Conservation (phyloP, 1,284 basidiomycete genomes). For the Tilletia indica region DNA sequence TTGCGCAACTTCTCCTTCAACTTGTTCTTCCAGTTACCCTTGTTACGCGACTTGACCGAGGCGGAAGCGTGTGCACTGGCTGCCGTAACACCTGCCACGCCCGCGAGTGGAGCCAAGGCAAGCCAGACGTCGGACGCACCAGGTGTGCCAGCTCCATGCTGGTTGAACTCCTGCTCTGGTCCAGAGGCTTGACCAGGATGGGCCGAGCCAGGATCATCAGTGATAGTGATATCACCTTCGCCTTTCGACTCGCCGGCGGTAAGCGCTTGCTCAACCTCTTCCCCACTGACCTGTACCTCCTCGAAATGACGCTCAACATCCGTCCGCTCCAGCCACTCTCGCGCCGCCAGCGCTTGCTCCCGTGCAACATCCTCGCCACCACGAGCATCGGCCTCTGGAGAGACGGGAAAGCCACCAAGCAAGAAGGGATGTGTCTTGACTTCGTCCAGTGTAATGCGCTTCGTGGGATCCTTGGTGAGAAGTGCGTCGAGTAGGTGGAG, state of each 20-base stretch:
- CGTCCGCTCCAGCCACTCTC: conserved; percentile 77
- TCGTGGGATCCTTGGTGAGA: conserved; percentile 76
- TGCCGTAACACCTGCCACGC: not conserved
- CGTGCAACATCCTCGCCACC: conserved; percentile 1
- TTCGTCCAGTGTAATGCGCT: conserved; percentile 76
- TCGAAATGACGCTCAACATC: conserved; percentile 64
- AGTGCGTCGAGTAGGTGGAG: conserved; percentile 69
- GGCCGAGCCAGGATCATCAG: not conserved
- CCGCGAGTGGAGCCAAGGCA: conserved; percentile 21
- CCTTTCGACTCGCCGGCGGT: conserved; percentile 29
- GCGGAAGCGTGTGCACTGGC: conserved; percentile 28
- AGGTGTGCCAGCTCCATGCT: not conserved
- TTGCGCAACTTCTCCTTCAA: conserved; percentile 14
- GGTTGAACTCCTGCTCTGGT: not conserved
- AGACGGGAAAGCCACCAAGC: conserved; percentile 64
- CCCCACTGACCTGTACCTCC: conserved; percentile 70
- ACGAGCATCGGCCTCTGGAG: not conserved
- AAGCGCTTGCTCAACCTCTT: conserved; percentile 72
- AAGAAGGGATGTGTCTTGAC: conserved; percentile 84
- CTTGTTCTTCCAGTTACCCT: conserved; percentile 16
- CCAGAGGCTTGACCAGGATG: not conserved
- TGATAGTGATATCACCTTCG: not conserved
- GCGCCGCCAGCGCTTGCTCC: conserved; percentile 61
- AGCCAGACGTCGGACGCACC: conserved; percentile 23
- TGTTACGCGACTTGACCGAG: not conserved